These are phyloP conservation scores for Fraxinus latifolia DNA, from an alignment of 305 asterid genomes.

Conservation along the genomic window DNA sequence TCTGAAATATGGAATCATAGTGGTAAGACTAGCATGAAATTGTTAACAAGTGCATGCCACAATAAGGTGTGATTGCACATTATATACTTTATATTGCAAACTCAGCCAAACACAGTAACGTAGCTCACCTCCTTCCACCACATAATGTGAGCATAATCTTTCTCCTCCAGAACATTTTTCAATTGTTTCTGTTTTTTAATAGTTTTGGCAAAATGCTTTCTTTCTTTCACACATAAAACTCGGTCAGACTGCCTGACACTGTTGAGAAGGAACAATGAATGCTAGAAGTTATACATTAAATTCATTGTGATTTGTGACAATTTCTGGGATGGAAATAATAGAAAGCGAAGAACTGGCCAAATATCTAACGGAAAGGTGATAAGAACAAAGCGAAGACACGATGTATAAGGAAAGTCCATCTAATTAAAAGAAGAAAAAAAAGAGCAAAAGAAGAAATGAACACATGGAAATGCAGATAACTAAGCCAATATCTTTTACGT, in stretches of 20 bases:
- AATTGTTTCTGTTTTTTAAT: conserved; percentile 46
- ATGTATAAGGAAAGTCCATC: background rate
- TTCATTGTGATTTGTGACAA: background rate
- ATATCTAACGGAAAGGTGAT: background rate
- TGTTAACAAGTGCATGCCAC: background rate
- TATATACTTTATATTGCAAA: conserved; percentile 16
- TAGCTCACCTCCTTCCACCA: conserved; percentile 96
- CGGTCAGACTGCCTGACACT: conserved; percentile 38
- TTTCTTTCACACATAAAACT: conserved; percentile 45
- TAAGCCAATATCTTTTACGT: background rate
- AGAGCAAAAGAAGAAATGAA: background rate
- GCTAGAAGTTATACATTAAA: background rate
- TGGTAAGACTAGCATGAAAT: conserved; percentile 16
- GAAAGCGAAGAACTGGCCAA: background rate
- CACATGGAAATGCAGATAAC: conserved; percentile 6
- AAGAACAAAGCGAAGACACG: background rate
- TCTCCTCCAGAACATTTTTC: conserved; percentile 46
- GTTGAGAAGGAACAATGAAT: conserved; percentile 15
- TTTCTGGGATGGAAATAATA: background rate
- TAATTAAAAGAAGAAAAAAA: background rate
- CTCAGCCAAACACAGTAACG: conserved; percentile 16
- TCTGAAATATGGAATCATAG: conserved; percentile 51
- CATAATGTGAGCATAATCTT: conserved; percentile 61
- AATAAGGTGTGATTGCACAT: background rate
- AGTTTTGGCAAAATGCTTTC: conserved; percentile 41